A percentile compares a stretch with the other conserved stretches of the same genome.
Evolutionary conservation across 495 filamentous ascomycete genomes (phyloP).

Genomic region (Xylaria bambusicola): DNA sequence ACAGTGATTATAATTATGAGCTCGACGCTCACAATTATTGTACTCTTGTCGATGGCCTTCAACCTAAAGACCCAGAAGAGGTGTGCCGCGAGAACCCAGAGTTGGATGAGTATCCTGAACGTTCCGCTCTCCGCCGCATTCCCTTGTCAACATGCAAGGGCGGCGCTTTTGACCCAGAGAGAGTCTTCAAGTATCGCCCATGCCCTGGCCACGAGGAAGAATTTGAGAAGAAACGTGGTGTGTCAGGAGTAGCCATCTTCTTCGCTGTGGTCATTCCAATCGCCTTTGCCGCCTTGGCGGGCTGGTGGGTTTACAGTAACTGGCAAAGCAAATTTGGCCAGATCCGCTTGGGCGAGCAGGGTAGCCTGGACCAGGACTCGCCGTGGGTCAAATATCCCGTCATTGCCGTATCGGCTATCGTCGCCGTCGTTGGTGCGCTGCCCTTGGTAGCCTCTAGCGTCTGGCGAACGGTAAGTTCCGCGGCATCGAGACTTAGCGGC

Average conservation of each 20-base stretch:
- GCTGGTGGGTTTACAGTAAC: conserved; percentile 83
- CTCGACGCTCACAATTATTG: conserved; percentile 74
- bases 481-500: conserved; percentile 47
- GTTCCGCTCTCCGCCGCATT: conserved; percentile 88
- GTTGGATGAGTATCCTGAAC: conserved; percentile 70
- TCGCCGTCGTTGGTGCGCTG: conserved; percentile 72
- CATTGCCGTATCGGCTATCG: conserved; percentile 71
- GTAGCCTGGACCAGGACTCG: conserved; percentile 61
- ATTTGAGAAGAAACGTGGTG: conserved; percentile 69
- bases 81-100: conserved; percentile 69
- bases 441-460: conserved; percentile 69
- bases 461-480: conserved; percentile 60
- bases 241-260: conserved; percentile 77
- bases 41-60: conserved; percentile 67
- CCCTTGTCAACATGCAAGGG: conserved; percentile 82
- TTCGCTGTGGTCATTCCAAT: conserved; percentile 79
- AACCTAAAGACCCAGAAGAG: conserved; percentile 62
- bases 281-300: conserved; percentile 63
- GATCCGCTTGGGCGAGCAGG: conserved; percentile 76
- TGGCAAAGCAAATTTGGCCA: conserved; percentile 91
- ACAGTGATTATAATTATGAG: conserved; percentile 92
- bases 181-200: conserved; percentile 51
- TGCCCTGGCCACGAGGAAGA: conserved; percentile 80
- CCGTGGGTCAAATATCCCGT: conserved; percentile 78
- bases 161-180: conserved; percentile 67